A percentile compares a stretch with the other conserved stretches of the same genome.
Evolutionary conservation across 148 eudicot species (phyloP).

Genomic region (Rheum nobile): DNA sequence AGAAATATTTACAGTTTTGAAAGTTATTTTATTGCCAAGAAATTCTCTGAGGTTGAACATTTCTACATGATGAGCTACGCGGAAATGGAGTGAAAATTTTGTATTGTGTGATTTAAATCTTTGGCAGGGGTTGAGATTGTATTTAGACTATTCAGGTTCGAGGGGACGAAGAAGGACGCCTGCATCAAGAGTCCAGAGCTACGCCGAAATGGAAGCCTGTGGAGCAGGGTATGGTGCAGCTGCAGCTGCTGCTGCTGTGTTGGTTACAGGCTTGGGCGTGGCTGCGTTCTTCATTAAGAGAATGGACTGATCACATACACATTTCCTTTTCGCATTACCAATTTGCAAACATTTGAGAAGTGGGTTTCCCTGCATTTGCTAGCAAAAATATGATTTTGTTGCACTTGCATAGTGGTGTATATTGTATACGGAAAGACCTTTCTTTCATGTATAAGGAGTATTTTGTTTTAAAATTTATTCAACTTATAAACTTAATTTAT

Average conservation of each 20-base stretch:
- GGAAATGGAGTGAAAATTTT: background rate
- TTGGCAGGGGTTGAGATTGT: conserved; percentile 61
- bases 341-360: background rate
- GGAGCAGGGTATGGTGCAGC: conserved; percentile 58
- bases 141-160: conserved; percentile 52
- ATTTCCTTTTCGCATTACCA: background rate
- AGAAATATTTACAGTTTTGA: too few species aligned
- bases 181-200: conserved; percentile 30
- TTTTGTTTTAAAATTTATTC: background rate
- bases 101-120: background rate
- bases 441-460: background rate
- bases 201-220: conserved; percentile 55
- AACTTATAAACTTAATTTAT: too few species aligned
- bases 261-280: conserved; percentile 66
- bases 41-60: too few species aligned
- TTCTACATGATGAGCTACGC: too few species aligned
- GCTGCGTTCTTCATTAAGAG: conserved; percentile 21
- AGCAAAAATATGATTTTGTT: background rate
- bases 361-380: background rate
- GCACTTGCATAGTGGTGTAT: background rate
- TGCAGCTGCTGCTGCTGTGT: conserved; percentile 71
- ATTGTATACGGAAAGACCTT: background rate
- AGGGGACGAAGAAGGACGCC: conserved; percentile 33
- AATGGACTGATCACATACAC: background rate
- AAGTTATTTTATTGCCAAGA: background rate